Base-by-base conservation (phyloP, 106 monocot genomes). In the Platanthera guangdongensis region DNA sequence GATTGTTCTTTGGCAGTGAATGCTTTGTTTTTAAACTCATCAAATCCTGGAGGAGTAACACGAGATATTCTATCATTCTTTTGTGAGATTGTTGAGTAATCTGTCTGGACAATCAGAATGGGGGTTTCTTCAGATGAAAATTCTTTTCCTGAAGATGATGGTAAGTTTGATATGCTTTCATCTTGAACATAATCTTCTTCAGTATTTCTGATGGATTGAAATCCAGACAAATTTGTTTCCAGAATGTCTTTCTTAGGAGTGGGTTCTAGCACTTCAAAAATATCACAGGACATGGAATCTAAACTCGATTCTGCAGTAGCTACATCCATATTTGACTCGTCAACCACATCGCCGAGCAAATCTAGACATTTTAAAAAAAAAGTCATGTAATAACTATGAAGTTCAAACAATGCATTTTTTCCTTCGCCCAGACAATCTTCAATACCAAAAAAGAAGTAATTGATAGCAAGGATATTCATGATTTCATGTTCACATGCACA, bases 11-110 rank as follows among this genome's bases (percentile, higher is more conserved):
- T 95, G 54, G 75, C 55, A 76, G 76, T 83, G 16, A 83, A 78
- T 50, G 87, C 86, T 78, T 78, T 87, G 72, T 49, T 89, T 82
- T 88, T 95, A 54, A 92, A 95, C 72, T 92, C 92, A 79, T 95
- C 92, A 21, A 95, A 81, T 32, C 81, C 83, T 18, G 77, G 87
- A 70, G 89, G 89, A 68, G 82, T 50, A 50, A 86, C 81, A 47
- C 83, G 87, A 57, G 89, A 81, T 25, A 89, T 51, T 71, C 89
- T 85, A 4, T 83, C 87, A 80, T 22, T 82, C 84, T 86, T 88
- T 51, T 50, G 72, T 57, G 49, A 46, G 15, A 69, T 39, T 76
- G 63, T 47, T 49, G 80, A 79, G 8, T 52, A 81, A 11, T 83
- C 86, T 52, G 6, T 28, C 30, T 81, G 82, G 4, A 14, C 72